Percentiles rank a stretch among this genome's conserved stretches.
Conservation (phyloP, 1,284 basidiomycete species). For the Athelia psychrophila region DNA sequence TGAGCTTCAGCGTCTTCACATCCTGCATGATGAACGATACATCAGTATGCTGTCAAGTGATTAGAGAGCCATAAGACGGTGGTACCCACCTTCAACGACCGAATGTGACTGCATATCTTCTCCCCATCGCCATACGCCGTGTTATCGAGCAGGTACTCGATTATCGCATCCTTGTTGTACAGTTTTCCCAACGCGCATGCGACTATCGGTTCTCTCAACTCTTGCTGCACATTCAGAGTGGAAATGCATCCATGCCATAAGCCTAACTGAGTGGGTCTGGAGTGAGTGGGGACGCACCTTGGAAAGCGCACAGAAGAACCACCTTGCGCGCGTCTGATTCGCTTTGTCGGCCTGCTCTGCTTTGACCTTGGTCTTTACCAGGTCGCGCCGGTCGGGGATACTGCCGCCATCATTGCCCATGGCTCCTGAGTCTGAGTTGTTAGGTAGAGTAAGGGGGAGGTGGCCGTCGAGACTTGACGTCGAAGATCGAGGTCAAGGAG, state of each 20-base stretch:
- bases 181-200: conserved; percentile 88
- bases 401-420: conserved; percentile 89
- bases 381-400: conserved; percentile 80
- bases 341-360: conserved; percentile 85
- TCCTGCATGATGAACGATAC: conserved; percentile 50
- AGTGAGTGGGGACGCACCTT: conserved; percentile 54
- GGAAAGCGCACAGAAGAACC: conserved; percentile 90
- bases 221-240: conserved; percentile 46
- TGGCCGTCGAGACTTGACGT: not conserved
- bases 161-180: conserved; percentile 90
- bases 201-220: conserved; percentile 84
- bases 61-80: not conserved
- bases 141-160: conserved; percentile 84
- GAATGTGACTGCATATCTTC: conserved; percentile 83
- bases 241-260: conserved; percentile 1
- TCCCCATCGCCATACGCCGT: conserved; percentile 79
- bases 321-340: conserved; percentile 81
- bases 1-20: conserved; percentile 78
- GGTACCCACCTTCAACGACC: conserved; percentile 75
- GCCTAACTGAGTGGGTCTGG: not conserved
- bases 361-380: conserved; percentile 76
- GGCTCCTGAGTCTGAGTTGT: conserved; percentile 10
- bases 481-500: not conserved
- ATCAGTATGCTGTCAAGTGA: not conserved
- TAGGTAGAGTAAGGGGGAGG: not conserved